phyloP scores from a whole-genome alignment of 2,329 filamentous ascomycete genomes.

The Simplicillium aogashimaense region DNA sequence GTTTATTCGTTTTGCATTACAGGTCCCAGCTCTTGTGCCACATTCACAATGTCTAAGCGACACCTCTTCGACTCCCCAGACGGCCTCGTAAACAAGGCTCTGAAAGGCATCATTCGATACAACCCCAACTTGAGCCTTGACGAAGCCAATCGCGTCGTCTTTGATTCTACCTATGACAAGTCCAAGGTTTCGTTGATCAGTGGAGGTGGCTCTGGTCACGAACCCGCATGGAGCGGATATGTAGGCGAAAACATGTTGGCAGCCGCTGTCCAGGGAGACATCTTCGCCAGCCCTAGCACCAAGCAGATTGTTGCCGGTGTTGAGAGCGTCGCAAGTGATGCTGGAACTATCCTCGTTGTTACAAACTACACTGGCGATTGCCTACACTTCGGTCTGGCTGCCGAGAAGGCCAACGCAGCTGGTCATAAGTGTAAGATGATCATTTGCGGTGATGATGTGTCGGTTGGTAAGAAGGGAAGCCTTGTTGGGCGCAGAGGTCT shows the following conservation, averaged over 20 bases:
- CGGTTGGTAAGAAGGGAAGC: conserved; percentile 45
- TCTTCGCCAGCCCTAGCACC: conserved; percentile 54
- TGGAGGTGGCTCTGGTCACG: conserved; percentile 48
- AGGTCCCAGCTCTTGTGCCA: too few species aligned
- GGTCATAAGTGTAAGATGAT: conserved; percentile 46
- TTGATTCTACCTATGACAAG: conserved; percentile 31
- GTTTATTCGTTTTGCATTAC: conserved; percentile 2
- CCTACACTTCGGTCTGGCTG: conserved; percentile 50
- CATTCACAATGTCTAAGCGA: conserved; percentile 34
- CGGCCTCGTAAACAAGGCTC: conserved; percentile 41
- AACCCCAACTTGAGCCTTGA: conserved; percentile 41
- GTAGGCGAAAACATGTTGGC: conserved; percentile 53
- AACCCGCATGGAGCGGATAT: conserved; percentile 55
- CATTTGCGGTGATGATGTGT: conserved; percentile 56
- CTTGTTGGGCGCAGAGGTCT: conserved; percentile 53
- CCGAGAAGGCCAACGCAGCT: conserved; percentile 44
- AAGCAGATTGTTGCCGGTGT: conserved; percentile 53
- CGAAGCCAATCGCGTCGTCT: conserved; percentile 40
- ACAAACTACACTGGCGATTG: conserved; percentile 59
- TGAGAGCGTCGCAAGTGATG: conserved; percentile 40
- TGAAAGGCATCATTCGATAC: conserved; percentile 41
- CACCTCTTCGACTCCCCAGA: conserved; percentile 43
- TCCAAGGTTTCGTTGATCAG: conserved; percentile 40
- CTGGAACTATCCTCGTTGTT: conserved; percentile 49
- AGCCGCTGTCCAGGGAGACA: conserved; percentile 49